Base-by-base conservation (phyloP, 371 early-diverging fungal species). In the Dichotomocladium elegans region DNA sequence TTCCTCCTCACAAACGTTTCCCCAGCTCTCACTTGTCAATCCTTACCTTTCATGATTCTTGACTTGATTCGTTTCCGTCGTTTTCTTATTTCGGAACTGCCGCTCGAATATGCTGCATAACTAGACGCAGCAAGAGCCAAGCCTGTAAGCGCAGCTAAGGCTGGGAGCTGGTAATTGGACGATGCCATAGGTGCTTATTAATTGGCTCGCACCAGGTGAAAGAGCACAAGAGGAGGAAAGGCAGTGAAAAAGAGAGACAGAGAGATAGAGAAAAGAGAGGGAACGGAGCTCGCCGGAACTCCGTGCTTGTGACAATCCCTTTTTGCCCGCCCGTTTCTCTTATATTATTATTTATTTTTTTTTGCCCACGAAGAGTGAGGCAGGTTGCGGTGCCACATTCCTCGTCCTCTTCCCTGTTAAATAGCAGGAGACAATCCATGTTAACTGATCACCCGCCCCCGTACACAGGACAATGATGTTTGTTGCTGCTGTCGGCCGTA, bases 121-220 rank as follows among this genome's bases (percentile, higher is more conserved):
- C 67, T 52, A 10, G 72, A 72, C 41, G 77, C 77, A 50, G 77
- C 77, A 31, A 76, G 59, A 31, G 73, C 77, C 27, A 76, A 62
- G 12, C 77, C 73, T 21, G 77, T 68, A 43, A 76, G 65, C 19
- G 72, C 77, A 26, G 77, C 77, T 51, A 76, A 66, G 22, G 77
- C 67, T 11, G 77, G 73, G 33, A 72, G 51, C 46, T 70, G 72
- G 55, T 72, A 76, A 44, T 70, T 72, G 46, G 69, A 66, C 31
- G 76, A 65, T 57, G 63, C 37, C 37, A 37, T 37, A 17, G 37
- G 2, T n/a, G n/a, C n/a, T n/a, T n/a, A n/a, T n/a, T n/a, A n/a
- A n/a, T n/a, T n/a, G n/a, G n/a, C n/a, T n/a, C n/a, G n/a, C n/a
- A n/a, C n/a, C n/a, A n/a, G 35, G n/a, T n/a, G n/a, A 37, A 37